Evolutionary conservation across 2,329 filamentous ascomycete species (phyloP), one percentile per base, ranked within the genome.

Genomic region (Ceratocystiopsis minuta): DNA sequence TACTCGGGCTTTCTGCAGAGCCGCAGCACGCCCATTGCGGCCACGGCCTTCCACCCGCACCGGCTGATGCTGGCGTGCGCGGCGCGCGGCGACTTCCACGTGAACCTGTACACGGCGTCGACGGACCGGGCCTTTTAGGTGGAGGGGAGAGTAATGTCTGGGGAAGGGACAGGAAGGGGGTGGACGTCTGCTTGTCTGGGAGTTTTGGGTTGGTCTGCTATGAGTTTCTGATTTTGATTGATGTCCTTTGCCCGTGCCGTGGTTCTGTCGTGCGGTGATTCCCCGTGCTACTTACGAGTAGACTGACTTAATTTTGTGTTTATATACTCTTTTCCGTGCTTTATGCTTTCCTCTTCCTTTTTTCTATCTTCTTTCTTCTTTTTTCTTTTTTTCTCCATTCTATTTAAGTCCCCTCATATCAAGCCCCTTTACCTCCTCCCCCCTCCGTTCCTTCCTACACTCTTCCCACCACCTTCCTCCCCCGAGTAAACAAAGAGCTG

Each of bases 31-130:
- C 81, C 90, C 1, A 92, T 98, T 50, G 78, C 86, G 3, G 74
- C 82, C 33, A 94, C 88, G 10, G 81, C 87, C 0, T 98, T 96
- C 66, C 90, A 98, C 60, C 90, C 90, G 1, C 90, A 98, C 59
- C 76, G 81, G 41, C 87, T 93, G 62, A 78, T 95, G 59, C 70
- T 98, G 47, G 87, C 85, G 33, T 90, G 82, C 53, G 82, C 87
- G 2, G 83, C 86, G 4, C 70, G 84, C 36, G 83, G 86, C 43
- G 87, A 95, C 55, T 75, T 87, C 46, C 83, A 95, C 56, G 78
- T 98, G 54, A 95, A 93, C 57, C 67, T 96, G 24, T 92, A 88
- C 54, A 77, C 74, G 31, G 86, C 80, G 59, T 50, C 48, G 6
- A 40, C 45, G 6, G 48, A 49, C 37, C 44, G 48, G n/a, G 48